Evolutionary conservation across 73 alveolate species (phyloP).

Genomic region (Uronychia setigera): DNA sequence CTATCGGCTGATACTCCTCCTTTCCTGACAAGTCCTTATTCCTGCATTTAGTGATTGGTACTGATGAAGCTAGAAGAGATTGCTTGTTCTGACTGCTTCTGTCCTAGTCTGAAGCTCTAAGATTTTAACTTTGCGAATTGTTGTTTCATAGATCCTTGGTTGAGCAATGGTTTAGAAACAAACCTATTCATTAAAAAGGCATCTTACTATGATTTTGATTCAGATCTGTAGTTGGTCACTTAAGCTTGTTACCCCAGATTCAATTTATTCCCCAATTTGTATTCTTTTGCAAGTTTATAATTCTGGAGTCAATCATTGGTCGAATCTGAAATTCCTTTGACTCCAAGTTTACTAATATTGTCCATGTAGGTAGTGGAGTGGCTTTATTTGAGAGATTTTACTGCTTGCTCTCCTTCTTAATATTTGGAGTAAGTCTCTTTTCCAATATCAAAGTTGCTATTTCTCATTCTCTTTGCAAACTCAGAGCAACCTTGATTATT

Average conservation of each 20-base stretch:
- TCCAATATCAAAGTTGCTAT: neutral
- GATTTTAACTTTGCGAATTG: neutral
- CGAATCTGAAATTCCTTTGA: neutral
- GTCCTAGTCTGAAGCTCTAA: neutral
- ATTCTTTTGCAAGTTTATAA: neutral
- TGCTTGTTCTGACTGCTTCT: neutral
- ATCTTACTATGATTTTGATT: neutral
- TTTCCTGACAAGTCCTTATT: neutral
- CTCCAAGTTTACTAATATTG: neutral
- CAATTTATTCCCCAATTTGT: neutral
- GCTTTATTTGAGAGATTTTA: too few relatives aligned
- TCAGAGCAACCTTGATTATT: neutral
- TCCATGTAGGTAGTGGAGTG: constrained; percentile 1
- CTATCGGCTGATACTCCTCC: neutral
- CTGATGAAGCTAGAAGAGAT: neutral
- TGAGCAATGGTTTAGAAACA: neutral
- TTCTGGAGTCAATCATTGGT: neutral
- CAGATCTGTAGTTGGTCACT: neutral
- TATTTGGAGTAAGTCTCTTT: neutral
- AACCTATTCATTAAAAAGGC: neutral
- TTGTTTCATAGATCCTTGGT: neutral
- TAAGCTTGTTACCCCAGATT: neutral
- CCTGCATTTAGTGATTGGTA: neutral
- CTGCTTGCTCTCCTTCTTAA: too few relatives aligned
- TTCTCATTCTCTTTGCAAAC: neutral